Percentiles rank a stretch among this genome's conserved stretches.
Evolutionary conservation across 257 asterid genomes (phyloP).

Genomic region (Solanum chiquidenum): DNA sequence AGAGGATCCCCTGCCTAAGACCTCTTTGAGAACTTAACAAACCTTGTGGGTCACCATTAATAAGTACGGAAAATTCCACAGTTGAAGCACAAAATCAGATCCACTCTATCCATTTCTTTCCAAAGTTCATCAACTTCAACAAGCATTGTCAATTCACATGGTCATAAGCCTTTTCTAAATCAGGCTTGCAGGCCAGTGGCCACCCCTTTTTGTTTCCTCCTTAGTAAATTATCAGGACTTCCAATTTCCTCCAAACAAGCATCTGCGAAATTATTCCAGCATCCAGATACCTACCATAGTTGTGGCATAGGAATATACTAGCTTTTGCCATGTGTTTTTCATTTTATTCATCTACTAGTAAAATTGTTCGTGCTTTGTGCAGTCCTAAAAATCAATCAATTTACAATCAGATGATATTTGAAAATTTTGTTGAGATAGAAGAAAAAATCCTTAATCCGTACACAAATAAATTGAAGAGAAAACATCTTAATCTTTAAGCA

Average conservation of each 20-base stretch:
- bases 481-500: background rate
- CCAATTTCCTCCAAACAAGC: background rate
- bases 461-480: background rate
- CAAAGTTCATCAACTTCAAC: background rate
- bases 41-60: background rate
- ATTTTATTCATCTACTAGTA: background rate
- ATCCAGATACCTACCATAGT: background rate
- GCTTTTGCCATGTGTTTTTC: background rate
- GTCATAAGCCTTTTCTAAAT: background rate
- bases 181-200: background rate
- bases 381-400: background rate
- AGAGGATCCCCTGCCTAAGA: background rate
- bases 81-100: background rate
- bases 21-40: background rate
- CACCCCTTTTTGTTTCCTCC: background rate
- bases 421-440: background rate
- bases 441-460: background rate
- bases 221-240: background rate
- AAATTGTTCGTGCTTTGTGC: background rate
- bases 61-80: background rate
- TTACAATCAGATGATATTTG: background rate
- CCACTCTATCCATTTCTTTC: background rate
- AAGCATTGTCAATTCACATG: background rate
- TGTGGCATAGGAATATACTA: background rate
- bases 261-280: background rate